A percentile compares a stretch with the other conserved stretches of the same genome.
phyloP scores from a whole-genome alignment of 352 stramenopile species.

The Pythium phragmitis region DNA sequence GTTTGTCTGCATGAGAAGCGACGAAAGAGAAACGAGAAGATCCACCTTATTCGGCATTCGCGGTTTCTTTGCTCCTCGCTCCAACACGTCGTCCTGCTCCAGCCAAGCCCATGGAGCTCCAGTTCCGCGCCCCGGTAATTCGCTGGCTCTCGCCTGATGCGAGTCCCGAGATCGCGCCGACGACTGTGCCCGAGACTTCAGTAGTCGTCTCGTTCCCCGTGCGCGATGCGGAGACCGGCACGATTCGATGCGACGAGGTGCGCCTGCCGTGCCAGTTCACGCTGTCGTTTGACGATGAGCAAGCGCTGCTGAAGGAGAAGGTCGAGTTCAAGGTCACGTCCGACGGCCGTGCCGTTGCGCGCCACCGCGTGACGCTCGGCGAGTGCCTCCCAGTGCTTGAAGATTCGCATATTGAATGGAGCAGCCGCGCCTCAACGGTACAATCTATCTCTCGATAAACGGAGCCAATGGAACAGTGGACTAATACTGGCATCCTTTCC shows the following conservation, averaged over 20 bases:
- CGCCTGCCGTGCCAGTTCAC: slow-evolving; percentile 38
- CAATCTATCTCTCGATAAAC: neutral
- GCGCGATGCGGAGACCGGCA: slow-evolving; percentile 4
- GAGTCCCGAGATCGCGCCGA: slow-evolving; percentile 10
- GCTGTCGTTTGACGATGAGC: slow-evolving; percentile 38
- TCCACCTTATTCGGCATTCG: neutral
- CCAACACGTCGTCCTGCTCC: neutral
- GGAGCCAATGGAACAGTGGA: too few relatives aligned
- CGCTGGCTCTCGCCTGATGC: slow-evolving; percentile 5
- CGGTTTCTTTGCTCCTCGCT: neutral
- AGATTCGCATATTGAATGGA: slow-evolving; percentile 46
- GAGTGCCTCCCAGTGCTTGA: slow-evolving; percentile 53
- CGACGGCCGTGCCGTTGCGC: slow-evolving; percentile 30
- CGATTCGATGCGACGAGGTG: neutral
- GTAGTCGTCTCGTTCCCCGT: slow-evolving; percentile 19
- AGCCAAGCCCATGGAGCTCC: slow-evolving; percentile 22
- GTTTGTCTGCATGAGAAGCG: slow-evolving; percentile 14
- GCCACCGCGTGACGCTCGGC: slow-evolving; percentile 36
- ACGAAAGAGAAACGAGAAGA: slow-evolving; percentile 1
- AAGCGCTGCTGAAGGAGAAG: slow-evolving; percentile 34
- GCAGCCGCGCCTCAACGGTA: slow-evolving; percentile 10
- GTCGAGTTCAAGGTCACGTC: slow-evolving; percentile 45
- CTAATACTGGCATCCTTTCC: neutral
- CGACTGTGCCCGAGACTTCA: slow-evolving; percentile 2
- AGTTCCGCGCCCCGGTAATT: slow-evolving; percentile 13